Evolutionary conservation across 495 filamentous ascomycete species (phyloP), one percentile per base, ranked within the genome.

Genomic region (Talaromyces thailandensis): DNA sequence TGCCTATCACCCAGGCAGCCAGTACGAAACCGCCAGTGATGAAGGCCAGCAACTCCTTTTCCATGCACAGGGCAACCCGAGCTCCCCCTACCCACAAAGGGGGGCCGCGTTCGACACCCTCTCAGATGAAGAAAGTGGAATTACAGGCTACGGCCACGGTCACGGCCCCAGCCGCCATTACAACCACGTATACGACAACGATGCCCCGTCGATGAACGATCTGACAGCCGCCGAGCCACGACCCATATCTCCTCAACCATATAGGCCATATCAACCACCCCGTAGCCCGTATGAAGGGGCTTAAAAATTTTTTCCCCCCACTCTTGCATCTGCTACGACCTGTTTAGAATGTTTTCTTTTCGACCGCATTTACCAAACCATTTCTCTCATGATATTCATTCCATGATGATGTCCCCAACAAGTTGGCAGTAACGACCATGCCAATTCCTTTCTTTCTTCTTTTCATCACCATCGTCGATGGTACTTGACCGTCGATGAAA

Each of bases 11-110:
- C 66, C 65, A 7, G 65, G 60, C 24, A 68, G 64, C 21, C 71
- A 72, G 25, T 58, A 58, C 12, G 51, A 37, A 14, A 58, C 66
- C 3, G 67, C 68, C 1, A 67, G 75, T 32, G 78, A 79, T 28
- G 78, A 81, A 62, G 78, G 70, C 28, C 67, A 69, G 35, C 68
- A 73, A 2, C 75, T 81, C 28, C 70, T 81, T 3, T 69, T 74
- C 1, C 64, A 77, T 61, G 73, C 76, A 3, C 78, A 81, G 65
- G 63, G 73, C 2, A 78, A 76, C 18, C 76, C 76, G n/a, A 66
- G 58, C 4, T 62, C 64, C 1, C 45, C 60, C 7, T 61, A 66
- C 35, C 31, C 61, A 21, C 40, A 18, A 12, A 31, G 40, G 11
- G 59, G 28, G 9, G 16, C 56, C 7, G 56, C 63, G 24, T n/a